Evolutionary conservation across 1,139 yeast species (phyloP), one percentile per base, ranked within the genome.

Genomic region (Candida pseudoviswanathii): DNA sequence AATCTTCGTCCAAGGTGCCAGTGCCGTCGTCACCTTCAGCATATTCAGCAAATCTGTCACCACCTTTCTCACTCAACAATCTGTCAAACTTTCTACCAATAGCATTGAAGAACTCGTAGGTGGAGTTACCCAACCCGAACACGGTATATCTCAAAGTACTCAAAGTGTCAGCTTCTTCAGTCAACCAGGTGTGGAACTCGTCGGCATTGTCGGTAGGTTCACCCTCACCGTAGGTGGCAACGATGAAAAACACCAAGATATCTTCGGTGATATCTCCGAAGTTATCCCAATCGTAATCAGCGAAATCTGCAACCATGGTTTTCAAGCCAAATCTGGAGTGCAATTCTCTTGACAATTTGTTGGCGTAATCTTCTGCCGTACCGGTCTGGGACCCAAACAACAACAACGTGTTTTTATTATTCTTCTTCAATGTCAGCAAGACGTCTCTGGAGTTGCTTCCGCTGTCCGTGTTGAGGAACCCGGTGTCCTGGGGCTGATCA

Each of bases 171-270:
- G 83, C 83, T 41, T 82, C 87, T 51, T 76, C 73, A 22, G 78
- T 80, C 58, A 86, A 71, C 64, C 74, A 84, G 47, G 82, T 84
- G 60, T 76, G 75, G 65, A 94, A 90, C 46, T 84, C 85, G 43
- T 82, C 81, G 11, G 98, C 95, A 59, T 89, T 89, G 67, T 94
- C 99, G 25, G 99, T 94, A 57, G 96, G 96, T 65, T 94, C 99
- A 63, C 99, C 99, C 72, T 94, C 99, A 60, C 99, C 99, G 62
- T 94, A 94, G 8, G 97, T 91, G 38, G 98, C 96, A 73, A 90
- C 74, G 61, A 94, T 79, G 64, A 92, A 85, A 45, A 89, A 82
- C 16, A 85, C 82, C 51, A 89, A 77, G 41, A 71, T 67, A 52
- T 81, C 81, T 21, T 73, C 70, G 29, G 78, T 64, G 47, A 81